A percentile compares a stretch with the other conserved stretches of the same genome.
Conservation (phyloP, 1,284 basidiomycete genomes). For the Fomitopsis pinicola region DNA sequence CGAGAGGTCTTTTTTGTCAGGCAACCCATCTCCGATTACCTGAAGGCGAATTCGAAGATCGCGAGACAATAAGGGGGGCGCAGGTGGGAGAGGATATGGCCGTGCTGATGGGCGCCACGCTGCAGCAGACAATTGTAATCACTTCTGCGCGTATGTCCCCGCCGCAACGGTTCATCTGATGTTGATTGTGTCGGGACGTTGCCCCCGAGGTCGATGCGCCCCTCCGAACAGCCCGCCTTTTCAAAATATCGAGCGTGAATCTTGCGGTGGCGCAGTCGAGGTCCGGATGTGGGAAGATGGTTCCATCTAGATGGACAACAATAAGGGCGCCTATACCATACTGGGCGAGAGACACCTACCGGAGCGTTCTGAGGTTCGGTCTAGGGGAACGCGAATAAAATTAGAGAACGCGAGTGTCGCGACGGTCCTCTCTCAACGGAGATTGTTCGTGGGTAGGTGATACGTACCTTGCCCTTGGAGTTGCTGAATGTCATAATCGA, state of each 20-base stretch:
- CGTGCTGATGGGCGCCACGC: slow-evolving; percentile 19
- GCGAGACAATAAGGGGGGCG: slow-evolving; percentile 24
- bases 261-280: slow-evolving; percentile 9
- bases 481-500: background rate
- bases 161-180: slow-evolving; percentile 9
- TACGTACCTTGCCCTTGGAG: background rate
- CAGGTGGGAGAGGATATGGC: slow-evolving; percentile 13
- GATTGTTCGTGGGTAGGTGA: background rate
- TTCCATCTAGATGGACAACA: slow-evolving; percentile 19
- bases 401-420: background rate
- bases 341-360: background rate
- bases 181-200: slow-evolving; percentile 4
- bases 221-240: background rate
- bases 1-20: slow-evolving; percentile 22
- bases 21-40: slow-evolving; percentile 6
- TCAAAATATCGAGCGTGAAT: slow-evolving; percentile 2
- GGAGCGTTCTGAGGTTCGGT: background rate
- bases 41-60: slow-evolving; percentile 24
- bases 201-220: background rate
- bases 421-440: background rate
- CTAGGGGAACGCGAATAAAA: background rate
- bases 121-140: slow-evolving; percentile 21
- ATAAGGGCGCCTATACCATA: slow-evolving; percentile 7
- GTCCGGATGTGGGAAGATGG: slow-evolving; percentile 14
- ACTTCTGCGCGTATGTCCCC: background rate